Evolutionary conservation across 441 rosid species (phyloP).

Genomic region (Euphorbia corollata): DNA sequence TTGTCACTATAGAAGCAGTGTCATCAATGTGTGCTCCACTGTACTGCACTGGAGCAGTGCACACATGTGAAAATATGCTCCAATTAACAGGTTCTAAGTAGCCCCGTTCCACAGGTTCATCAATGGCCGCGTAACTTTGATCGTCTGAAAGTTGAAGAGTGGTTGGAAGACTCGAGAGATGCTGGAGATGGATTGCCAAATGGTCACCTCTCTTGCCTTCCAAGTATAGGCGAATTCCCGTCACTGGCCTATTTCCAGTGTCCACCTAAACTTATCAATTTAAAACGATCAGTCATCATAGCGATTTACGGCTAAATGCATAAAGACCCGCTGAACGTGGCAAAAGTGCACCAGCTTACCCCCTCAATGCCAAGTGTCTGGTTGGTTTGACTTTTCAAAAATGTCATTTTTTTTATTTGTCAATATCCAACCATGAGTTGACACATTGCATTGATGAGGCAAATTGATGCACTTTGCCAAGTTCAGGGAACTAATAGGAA

Average conservation of each 20-base stretch:
- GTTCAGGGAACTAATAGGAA: no score
- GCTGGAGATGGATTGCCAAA: constrained; percentile 85
- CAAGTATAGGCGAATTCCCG: constrained; percentile 75
- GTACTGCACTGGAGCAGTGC: constrained; percentile 73
- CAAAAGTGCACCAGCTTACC: no score
- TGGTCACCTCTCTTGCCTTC: constrained; percentile 89
- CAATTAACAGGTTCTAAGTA: constrained; percentile 82
- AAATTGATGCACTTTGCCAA: no score
- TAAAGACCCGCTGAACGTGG: no score
- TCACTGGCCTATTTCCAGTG: constrained; percentile 69
- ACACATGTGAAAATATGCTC: constrained; percentile 87
- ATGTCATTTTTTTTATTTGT: no score
- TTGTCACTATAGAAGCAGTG: constrained; percentile 66
- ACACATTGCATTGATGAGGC: no score
- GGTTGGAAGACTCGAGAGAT: constrained; percentile 59
- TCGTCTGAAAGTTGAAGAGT: constrained; percentile 55
- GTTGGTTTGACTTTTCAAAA: no score
- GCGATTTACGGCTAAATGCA: neutral
- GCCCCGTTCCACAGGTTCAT: constrained; percentile 48
- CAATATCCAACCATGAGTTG: no score
- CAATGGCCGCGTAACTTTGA: constrained; percentile 37
- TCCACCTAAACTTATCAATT: constrained; percentile 48
- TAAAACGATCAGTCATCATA: neutral
- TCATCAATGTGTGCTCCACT: constrained; percentile 56
- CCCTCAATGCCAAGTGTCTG: no score